Conservation (phyloP, 352 stramenopile species). For the Peronosclerospora sorghi region DNA sequence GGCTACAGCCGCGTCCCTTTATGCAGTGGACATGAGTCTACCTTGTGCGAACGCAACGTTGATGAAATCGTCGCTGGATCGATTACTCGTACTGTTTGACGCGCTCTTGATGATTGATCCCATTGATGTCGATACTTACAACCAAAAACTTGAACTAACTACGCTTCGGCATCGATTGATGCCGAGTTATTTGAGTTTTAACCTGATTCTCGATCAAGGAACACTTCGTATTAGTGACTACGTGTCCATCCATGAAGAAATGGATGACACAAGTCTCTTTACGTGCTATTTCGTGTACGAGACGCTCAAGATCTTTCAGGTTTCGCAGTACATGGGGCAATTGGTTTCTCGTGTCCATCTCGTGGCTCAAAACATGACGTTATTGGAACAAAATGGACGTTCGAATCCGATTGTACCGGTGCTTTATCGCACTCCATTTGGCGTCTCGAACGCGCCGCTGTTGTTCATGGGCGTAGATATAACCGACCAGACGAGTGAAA, state of each 20-base stretch:
- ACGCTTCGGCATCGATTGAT: constrained; percentile 42
- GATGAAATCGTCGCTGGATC: constrained; percentile 56
- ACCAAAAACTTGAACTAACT: constrained; percentile 48
- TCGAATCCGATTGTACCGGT: constrained; percentile 42
- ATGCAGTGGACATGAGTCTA: constrained; percentile 49
- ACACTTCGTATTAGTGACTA: constrained; percentile 48
- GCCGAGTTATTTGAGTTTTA: constrained; percentile 70
- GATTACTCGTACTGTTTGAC: constrained; percentile 78
- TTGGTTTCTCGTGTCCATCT: constrained; percentile 70
- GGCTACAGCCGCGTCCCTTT: constrained; percentile 37
- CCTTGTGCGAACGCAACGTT: constrained; percentile 44
- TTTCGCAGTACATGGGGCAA: constrained; percentile 82
- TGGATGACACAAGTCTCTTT: constrained; percentile 25
- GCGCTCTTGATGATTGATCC: constrained; percentile 81
- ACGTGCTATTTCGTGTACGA: constrained; percentile 72
- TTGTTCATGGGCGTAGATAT: constrained; percentile 77
- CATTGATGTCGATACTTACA: constrained; percentile 74
- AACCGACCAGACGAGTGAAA: constrained; percentile 72
- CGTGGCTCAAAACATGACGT: constrained; percentile 51
- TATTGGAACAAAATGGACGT: constrained; percentile 55
- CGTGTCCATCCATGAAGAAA: constrained; percentile 6
- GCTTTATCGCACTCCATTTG: constrained; percentile 75
- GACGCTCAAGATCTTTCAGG: constrained; percentile 69
- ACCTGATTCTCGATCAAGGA: constrained; percentile 49
- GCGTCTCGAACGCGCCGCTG: constrained; percentile 56